A percentile compares a stretch with the other conserved stretches of the same genome.
Conservation (phyloP, 2,329 filamentous ascomycete species). For the Lachnellula hyalina region DNA sequence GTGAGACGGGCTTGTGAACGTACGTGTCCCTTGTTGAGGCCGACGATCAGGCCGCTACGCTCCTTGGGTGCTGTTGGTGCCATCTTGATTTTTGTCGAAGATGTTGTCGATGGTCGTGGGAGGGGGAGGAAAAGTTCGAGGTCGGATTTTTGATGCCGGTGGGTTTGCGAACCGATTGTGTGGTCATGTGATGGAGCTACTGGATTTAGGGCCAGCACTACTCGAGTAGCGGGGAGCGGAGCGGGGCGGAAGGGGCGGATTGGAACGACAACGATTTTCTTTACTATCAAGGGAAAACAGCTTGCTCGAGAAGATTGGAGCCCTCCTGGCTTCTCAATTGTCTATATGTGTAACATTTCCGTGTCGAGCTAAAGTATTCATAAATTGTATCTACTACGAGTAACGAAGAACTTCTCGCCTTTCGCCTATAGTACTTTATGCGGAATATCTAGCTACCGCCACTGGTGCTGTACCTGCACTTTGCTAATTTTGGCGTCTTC, state of each 20-base stretch:
- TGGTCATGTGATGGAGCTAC: slow-evolving; percentile 3
- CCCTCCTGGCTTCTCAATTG: too few relatives aligned
- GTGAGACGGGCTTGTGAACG: slow-evolving; percentile 50
- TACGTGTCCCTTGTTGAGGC: slow-evolving; percentile 62
- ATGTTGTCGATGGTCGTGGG: not conserved
- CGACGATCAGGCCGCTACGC: slow-evolving; percentile 54
- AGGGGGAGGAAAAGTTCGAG: slow-evolving; percentile 15
- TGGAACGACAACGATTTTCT: not conserved
- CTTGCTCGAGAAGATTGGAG: too few relatives aligned
- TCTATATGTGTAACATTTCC: too few relatives aligned
- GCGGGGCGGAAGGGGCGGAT: not conserved
- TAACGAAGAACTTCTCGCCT: not conserved
- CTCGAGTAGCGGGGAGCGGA: too few relatives aligned
- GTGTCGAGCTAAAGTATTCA: too few relatives aligned
- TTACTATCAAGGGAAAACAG: too few relatives aligned
- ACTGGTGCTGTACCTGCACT: not conserved
- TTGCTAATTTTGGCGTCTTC: not conserved
- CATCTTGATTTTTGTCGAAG: slow-evolving; percentile 37
- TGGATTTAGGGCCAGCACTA: not conserved
- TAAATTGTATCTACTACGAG: too few relatives aligned
- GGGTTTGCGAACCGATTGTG: not conserved
- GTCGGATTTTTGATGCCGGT: not conserved
- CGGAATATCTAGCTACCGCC: not conserved
- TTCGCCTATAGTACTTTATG: not conserved
- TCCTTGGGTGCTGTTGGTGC: slow-evolving; percentile 54